A percentile compares a stretch with the other conserved stretches of the same genome.
phyloP scores from a whole-genome alignment of 306 rosid species.

The Cercis canadensis region DNA sequence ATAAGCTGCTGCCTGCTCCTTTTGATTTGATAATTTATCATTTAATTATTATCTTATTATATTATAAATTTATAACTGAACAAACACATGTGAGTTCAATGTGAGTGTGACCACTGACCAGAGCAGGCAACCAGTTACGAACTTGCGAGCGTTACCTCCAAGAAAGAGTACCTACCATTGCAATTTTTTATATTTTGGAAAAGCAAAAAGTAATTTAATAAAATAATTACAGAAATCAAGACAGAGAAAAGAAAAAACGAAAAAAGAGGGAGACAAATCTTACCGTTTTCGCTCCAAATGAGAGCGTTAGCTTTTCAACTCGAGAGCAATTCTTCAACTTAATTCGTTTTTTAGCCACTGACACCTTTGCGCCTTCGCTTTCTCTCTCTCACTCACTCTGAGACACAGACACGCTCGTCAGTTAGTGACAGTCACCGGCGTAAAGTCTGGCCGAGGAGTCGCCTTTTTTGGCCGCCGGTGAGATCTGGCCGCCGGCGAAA shows the following conservation, averaged over 20 bases:
- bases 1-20: no score
- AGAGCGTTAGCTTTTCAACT: slow-evolving; percentile 19
- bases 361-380: neutral
- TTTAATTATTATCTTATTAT: no score
- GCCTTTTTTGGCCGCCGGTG: slow-evolving; percentile 23
- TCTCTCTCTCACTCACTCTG: neutral
- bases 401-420: neutral
- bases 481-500: slow-evolving; percentile 25
- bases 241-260: neutral
- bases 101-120: no score
- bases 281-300: slow-evolving; percentile 48
- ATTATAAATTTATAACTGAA: no score
- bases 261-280: slow-evolving; percentile 23
- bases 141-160: neutral
- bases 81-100: no score
- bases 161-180: neutral
- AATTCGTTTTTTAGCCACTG: slow-evolving; percentile 31
- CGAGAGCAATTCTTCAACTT: no score
- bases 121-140: neutral
- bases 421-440: slow-evolving; percentile 3
- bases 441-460: slow-evolving; percentile 12
- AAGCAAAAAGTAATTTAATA: neutral
- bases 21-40: no score
- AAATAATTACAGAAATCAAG: neutral
- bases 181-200: neutral